Conservation (phyloP, 352 stramenopile genomes). For the Phytophthora ohioensis region DNA sequence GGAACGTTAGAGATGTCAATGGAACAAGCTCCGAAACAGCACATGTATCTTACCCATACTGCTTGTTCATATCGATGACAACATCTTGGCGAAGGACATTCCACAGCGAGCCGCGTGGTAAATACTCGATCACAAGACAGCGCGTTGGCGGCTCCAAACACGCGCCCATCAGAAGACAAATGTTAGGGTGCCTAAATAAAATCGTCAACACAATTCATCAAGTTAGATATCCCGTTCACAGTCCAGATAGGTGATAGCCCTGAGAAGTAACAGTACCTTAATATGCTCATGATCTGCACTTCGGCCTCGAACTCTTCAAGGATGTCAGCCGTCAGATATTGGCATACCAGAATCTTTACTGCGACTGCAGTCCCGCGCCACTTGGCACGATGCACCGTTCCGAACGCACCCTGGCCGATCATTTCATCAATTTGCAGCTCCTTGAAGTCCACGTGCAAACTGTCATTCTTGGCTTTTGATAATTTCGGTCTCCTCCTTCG, state of each 20-base stretch:
- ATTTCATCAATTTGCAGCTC: slow-evolving; percentile 83
- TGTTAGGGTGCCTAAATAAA: slow-evolving; percentile 81
- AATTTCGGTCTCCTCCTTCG: slow-evolving; percentile 45
- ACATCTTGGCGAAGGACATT: slow-evolving; percentile 87
- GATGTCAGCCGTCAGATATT: slow-evolving; percentile 86
- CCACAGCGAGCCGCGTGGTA: slow-evolving; percentile 84
- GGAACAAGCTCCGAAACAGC: not conserved
- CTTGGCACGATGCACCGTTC: slow-evolving; percentile 76
- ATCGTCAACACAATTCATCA: slow-evolving; percentile 1
- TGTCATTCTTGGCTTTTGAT: slow-evolving; percentile 74
- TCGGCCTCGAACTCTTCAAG: slow-evolving; percentile 90
- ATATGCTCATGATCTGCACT: slow-evolving; percentile 92
- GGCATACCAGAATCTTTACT: slow-evolving; percentile 88
- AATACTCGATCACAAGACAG: slow-evolving; percentile 89
- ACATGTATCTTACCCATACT: slow-evolving; percentile 62
- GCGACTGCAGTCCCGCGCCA: slow-evolving; percentile 83
- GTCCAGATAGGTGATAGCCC: not conserved
- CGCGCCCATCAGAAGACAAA: slow-evolving; percentile 86
- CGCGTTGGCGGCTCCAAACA: slow-evolving; percentile 82
- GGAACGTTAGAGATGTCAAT: slow-evolving; percentile 7
- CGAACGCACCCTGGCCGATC: slow-evolving; percentile 89
- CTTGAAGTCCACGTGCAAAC: slow-evolving; percentile 81
- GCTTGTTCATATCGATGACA: slow-evolving; percentile 73
- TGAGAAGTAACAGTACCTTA: slow-evolving; percentile 53
- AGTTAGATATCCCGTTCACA: slow-evolving; percentile 10